Evolutionary conservation across 2,329 filamentous ascomycete genomes (phyloP).

Genomic region (Zymoseptoria passerinii): DNA sequence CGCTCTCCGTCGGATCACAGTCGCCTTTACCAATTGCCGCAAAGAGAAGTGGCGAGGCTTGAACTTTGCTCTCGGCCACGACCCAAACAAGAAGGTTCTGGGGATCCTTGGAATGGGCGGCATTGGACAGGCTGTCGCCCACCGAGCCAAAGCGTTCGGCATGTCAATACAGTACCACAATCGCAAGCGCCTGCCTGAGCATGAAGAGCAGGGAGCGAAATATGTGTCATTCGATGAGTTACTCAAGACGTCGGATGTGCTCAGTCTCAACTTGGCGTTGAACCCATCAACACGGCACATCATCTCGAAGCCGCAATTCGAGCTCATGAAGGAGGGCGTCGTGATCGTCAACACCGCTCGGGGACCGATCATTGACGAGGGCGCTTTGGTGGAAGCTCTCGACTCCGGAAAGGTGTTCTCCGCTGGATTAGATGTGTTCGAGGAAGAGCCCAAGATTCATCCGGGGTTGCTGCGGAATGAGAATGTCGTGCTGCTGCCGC

Average conservation of each 20-base stretch:
- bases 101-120: slow-evolving; percentile 55
- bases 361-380: slow-evolving; percentile 50
- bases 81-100: slow-evolving; percentile 45
- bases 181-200: slow-evolving; percentile 33
- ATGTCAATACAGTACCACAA: slow-evolving; percentile 55
- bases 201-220: slow-evolving; percentile 38
- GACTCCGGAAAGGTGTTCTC: slow-evolving; percentile 48
- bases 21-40: slow-evolving; percentile 39
- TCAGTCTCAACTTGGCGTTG: slow-evolving; percentile 48
- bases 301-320: slow-evolving; percentile 44
- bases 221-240: slow-evolving; percentile 52
- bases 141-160: slow-evolving; percentile 46
- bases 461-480: slow-evolving; percentile 42
- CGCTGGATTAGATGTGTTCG: slow-evolving; percentile 50
- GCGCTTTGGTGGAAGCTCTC: slow-evolving; percentile 45
- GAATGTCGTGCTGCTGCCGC: slow-evolving; percentile 49
- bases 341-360: slow-evolving; percentile 52
- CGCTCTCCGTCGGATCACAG: slow-evolving; percentile 43
- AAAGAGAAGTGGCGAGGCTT: slow-evolving; percentile 40
- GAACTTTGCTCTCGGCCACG: slow-evolving; percentile 42
- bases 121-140: slow-evolving; percentile 45
- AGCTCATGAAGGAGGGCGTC: slow-evolving; percentile 48
- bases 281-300: slow-evolving; percentile 45
- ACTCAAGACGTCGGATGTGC: slow-evolving; percentile 45
- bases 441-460: slow-evolving; percentile 49